These are phyloP conservation scores for Endocalyx cinctus DNA, from an alignment of 2,329 filamentous ascomycete species.

Conservation along the genomic window DNA sequence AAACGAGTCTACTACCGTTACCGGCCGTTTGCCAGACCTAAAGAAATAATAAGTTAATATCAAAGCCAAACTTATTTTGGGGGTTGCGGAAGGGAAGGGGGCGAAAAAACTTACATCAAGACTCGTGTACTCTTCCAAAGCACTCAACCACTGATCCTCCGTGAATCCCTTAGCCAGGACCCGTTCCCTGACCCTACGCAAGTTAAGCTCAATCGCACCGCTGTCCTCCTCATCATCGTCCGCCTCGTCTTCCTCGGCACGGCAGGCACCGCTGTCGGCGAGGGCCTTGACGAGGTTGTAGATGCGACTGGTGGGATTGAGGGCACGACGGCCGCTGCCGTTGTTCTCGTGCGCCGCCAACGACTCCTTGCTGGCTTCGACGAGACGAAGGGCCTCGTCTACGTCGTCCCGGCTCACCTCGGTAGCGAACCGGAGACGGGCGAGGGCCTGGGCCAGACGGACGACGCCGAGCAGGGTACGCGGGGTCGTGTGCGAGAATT, in stretches of 20 bases:
- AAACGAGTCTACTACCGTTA: conserved; percentile 65
- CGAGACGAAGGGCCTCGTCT: conserved; percentile 84
- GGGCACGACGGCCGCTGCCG: conserved; percentile 57
- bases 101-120: conserved; percentile 69
- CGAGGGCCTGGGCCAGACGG: conserved; percentile 88
- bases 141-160: conserved; percentile 81
- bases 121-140: conserved; percentile 83
- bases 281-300: conserved; percentile 91
- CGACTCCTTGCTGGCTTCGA: conserved; percentile 91
- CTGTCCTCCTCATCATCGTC: conserved; percentile 49
- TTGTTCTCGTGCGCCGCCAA: conserved; percentile 65
- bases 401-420: conserved; percentile 88
- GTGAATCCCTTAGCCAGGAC: conserved; percentile 97
- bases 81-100: background rate
- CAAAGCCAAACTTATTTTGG: conserved; percentile 4
- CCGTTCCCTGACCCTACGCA: conserved; percentile 83
- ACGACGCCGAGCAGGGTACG: conserved; percentile 90
- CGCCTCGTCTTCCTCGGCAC: conserved; percentile 60
- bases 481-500: conserved; percentile 90
- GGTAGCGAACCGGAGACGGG: conserved; percentile 82
- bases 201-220: conserved; percentile 65
- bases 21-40: conserved; percentile 77
- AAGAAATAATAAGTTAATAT: conserved; percentile 32
- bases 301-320: conserved; percentile 83
- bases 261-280: conserved; percentile 80